Evolutionary conservation across 2,329 filamentous ascomycete species (phyloP).

Genomic region (Chrysoporthe deuterocubensis): DNA sequence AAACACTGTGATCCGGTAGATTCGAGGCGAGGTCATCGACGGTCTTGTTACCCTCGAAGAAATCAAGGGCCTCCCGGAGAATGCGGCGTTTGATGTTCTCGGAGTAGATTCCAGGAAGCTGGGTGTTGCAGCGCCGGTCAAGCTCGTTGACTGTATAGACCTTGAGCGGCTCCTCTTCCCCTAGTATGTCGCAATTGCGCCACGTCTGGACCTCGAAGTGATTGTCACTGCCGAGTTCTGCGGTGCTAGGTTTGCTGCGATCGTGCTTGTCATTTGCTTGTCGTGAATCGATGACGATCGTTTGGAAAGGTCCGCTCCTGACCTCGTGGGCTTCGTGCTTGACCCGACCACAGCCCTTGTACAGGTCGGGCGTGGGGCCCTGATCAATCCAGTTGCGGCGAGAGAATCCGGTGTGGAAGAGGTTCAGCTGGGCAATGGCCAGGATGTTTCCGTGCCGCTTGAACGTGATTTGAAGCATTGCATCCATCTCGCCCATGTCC

Average conservation of each 20-base stretch:
- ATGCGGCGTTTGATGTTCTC: not conserved
- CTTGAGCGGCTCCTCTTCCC: not conserved
- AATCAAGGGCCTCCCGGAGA: not conserved
- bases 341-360: not conserved
- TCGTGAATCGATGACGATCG: not conserved
- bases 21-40: not conserved
- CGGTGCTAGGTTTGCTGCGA: not conserved
- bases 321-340: not conserved
- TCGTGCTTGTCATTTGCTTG: not conserved
- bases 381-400: not conserved
- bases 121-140: not conserved
- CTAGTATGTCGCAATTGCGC: not conserved
- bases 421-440: not conserved
- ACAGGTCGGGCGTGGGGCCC: not conserved
- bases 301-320: not conserved
- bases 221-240: not conserved
- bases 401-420: not conserved
- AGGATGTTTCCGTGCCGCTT: not conserved
- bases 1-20: too few species aligned
- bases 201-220: not conserved
- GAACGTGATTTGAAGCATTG: not conserved
- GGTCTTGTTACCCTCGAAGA: not conserved
- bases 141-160: not conserved
- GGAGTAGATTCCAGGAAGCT: not conserved
- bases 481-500: not conserved